Evolutionary conservation across 2,329 filamentous ascomycete species (phyloP), one percentile per base, ranked within the genome.

Genomic region (Aspergillus ibericus): DNA sequence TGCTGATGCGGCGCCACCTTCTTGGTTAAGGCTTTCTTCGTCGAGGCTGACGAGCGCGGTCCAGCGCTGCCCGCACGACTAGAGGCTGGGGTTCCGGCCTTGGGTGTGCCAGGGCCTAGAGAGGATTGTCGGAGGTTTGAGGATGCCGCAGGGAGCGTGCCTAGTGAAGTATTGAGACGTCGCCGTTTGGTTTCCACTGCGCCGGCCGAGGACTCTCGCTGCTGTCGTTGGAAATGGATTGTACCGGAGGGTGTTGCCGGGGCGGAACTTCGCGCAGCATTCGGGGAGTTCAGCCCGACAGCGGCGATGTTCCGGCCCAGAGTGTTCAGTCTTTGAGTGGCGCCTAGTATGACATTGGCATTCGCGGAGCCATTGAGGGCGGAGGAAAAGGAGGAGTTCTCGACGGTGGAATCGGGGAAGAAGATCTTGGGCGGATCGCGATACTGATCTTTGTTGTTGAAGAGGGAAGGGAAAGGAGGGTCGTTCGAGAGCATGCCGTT

Each of bases 61-160:
- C 84, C 84, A 3, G 80, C 82, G 61, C 85, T 87, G 44, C 84
- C 84, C 2, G 84, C 83, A n/a, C 85, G 84, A 38, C 72, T 68
- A 72, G 82, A 70, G 0, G 66, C 72, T 4, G 79, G 78, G 0
- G 85, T 87, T 3, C 81, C 80, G 0, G 82, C 78, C 67, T 87
- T 87, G 4, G 85, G 85, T 1, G 85, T 88, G n/a, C 84, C 84
- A 16, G 84, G 85, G 0, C 85, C 85, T 12, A 85, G 75, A 0
- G 85, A 88, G 0, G 83, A 82, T 69, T 88, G 85, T 6, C 85
- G 81, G 3, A 88, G 77, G 56, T 77, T 79, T 16, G 83, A 85
- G 0, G 82, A 81, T 2, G 82, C 77, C 12, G 79, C 73, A 2
- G 84, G 85, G 0, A 87, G 76, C 18, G 78, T 80, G 5, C 81